Percentiles rank a stretch among this genome's conserved stretches.
Evolutionary conservation across 139 green algal genomes (phyloP).

Genomic region (Tetradesmus obliquus): DNA sequence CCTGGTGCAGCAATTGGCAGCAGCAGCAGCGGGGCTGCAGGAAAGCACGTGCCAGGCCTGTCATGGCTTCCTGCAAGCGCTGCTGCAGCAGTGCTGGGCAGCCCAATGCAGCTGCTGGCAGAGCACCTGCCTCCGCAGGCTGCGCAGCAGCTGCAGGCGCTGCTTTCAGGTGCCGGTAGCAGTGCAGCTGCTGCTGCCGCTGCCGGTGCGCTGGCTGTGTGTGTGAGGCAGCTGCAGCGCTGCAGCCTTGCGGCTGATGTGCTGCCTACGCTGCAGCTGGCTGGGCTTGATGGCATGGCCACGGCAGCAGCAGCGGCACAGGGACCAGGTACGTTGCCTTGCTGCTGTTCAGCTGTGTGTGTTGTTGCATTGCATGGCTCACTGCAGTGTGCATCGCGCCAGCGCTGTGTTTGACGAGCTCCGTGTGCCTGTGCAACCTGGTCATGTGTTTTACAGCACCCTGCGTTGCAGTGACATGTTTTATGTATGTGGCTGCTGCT

Average conservation of each 20-base stretch:
- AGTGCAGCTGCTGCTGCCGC: neutral
- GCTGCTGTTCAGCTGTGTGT: too few relatives aligned
- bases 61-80: slow-evolving; percentile 11
- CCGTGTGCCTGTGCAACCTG: too few relatives aligned
- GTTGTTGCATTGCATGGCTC: too few relatives aligned
- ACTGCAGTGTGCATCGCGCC: neutral
- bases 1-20: neutral
- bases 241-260: slow-evolving; percentile 33
- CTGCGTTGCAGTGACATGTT: too few relatives aligned
- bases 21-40: neutral
- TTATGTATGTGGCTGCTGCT: too few relatives aligned
- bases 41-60: slow-evolving; percentile 11
- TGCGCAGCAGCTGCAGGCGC: slow-evolving; percentile 8
- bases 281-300: neutral
- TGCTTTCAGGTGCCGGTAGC: neutral
- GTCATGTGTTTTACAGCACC: too few relatives aligned
- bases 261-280: slow-evolving; percentile 34
- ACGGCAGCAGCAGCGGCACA: neutral
- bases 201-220: slow-evolving; percentile 10
- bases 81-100: neutral
- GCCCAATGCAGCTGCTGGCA: slow-evolving; percentile 3
- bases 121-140: neutral
- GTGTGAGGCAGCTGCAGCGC: slow-evolving; percentile 36
- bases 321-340: neutral
- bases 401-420: too few relatives aligned